A percentile compares a stretch with the other conserved stretches of the same genome.
Evolutionary conservation across 305 asterid species (phyloP).

Genomic region (Rubia tinctorum): DNA sequence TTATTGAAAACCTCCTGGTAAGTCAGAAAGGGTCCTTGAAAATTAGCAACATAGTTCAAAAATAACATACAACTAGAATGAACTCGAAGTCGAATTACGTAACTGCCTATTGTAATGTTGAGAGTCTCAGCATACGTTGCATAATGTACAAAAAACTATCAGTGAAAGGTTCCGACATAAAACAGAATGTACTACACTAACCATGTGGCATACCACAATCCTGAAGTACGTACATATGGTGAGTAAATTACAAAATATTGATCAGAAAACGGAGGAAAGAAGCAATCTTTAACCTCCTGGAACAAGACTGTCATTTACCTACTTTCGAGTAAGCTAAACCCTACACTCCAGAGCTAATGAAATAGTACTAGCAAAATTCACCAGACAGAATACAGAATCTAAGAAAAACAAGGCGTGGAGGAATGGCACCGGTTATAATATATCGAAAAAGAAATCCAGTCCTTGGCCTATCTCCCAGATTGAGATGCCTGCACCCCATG

Average conservation of each 20-base stretch:
- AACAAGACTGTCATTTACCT: neutral
- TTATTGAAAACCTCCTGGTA: slow-evolving; percentile 68
- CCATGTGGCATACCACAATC: neutral
- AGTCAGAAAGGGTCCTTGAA: slow-evolving; percentile 24
- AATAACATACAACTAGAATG: neutral
- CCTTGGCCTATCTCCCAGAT: slow-evolving; percentile 99
- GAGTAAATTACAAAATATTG: neutral
- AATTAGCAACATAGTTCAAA: slow-evolving; percentile 21
- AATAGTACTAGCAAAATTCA: neutral
- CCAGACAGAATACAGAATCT: neutral
- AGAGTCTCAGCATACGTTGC: too few relatives aligned
- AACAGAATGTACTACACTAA: neutral
- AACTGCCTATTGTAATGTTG: too few relatives aligned
- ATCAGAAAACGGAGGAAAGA: neutral
- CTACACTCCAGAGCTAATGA: neutral
- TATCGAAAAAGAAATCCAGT: slow-evolving; percentile 69
- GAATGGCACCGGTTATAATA: slow-evolving; percentile 36
- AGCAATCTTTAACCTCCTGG: neutral
- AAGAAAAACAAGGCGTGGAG: slow-evolving; percentile 1
- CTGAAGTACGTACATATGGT: neutral
- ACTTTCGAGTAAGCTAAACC: neutral
- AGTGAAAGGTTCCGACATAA: too few relatives aligned
- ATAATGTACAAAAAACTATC: too few relatives aligned
- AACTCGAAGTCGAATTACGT: slow-evolving; percentile 9
- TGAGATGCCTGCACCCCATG: slow-evolving; percentile 79